Conservation (phyloP, 2,329 filamentous ascomycete species). For the Xylaria multiplex region DNA sequence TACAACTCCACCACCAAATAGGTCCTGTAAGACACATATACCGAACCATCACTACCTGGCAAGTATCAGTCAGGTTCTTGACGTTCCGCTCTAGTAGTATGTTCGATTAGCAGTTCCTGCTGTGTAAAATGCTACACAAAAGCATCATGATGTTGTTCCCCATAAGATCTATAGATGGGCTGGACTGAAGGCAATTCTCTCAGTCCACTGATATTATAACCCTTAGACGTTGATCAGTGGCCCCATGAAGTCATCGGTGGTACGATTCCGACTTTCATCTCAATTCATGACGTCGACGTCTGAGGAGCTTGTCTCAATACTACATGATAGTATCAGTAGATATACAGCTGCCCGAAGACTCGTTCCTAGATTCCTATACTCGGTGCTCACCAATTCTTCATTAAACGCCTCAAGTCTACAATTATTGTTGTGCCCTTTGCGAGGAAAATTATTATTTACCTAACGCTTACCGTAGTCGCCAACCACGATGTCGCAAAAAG, state of each 20-base stretch:
- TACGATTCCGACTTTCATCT: constrained; percentile 34
- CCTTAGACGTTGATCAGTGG: constrained; percentile 13
- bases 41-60: too few relatives aligned
- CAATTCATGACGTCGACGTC: constrained; percentile 42
- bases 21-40: too few relatives aligned
- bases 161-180: constrained; percentile 14
- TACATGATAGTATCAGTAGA: background rate
- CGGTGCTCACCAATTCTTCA: background rate
- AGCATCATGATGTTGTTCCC: constrained; percentile 8
- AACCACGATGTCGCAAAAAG: constrained; percentile 42
- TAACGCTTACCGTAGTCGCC: background rate
- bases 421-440: background rate
- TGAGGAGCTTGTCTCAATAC: constrained; percentile 3
- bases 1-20: background rate
- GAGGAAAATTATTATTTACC: background rate
- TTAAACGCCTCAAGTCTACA: background rate
- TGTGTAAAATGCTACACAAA: background rate
- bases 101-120: too few relatives aligned
- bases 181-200: background rate
- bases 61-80: too few relatives aligned
- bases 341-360: background rate
- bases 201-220: background rate
- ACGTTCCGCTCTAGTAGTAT: too few relatives aligned
- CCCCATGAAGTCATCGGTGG: constrained; percentile 41
- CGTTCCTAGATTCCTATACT: background rate